These are phyloP conservation scores for Didymella lethalis DNA, from an alignment of 2,329 filamentous ascomycete genomes.

Conservation along the genomic window DNA sequence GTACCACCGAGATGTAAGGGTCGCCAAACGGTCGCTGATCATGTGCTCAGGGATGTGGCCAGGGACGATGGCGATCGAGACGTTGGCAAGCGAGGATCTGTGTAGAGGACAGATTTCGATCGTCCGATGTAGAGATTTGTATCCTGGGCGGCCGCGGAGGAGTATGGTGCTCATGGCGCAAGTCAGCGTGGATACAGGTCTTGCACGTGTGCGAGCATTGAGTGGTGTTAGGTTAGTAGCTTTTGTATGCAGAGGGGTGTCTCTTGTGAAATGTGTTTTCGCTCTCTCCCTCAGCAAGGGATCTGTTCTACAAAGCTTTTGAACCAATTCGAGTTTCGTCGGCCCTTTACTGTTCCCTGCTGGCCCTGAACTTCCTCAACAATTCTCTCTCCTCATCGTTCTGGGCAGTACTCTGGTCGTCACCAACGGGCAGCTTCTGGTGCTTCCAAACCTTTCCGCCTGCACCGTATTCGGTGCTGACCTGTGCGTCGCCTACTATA, in stretches of 20 bases:
- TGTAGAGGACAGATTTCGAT: conserved; percentile 6
- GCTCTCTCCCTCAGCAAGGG: too few relatives aligned
- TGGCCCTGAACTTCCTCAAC: conserved; percentile 44
- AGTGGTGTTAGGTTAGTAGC: not conserved
- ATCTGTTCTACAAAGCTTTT: not conserved
- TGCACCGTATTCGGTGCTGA: conserved; percentile 74
- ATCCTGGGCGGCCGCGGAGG: conserved; percentile 1
- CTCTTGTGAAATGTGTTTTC: not conserved
- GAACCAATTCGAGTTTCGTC: not conserved
- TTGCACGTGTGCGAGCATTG: not conserved
- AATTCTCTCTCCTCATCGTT: conserved; percentile 46
- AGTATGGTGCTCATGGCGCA: not conserved
- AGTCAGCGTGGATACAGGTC: not conserved
- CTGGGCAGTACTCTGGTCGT: conserved; percentile 40
- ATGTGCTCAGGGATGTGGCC: not conserved
- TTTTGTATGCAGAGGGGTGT: not conserved
- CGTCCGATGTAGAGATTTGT: not conserved
- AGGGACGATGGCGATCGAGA: not conserved
- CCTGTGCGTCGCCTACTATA: conserved; percentile 81
- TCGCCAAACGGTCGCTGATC: conserved; percentile 5
- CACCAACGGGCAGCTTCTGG: conserved; percentile 54
- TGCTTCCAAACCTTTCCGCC: conserved; percentile 66
- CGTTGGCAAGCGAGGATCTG: not conserved
- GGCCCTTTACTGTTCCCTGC: conserved; percentile 17
- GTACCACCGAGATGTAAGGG: conserved; percentile 20